phyloP scores from a whole-genome alignment of 179 eudicot species.

The Nepenthes alata region DNA sequence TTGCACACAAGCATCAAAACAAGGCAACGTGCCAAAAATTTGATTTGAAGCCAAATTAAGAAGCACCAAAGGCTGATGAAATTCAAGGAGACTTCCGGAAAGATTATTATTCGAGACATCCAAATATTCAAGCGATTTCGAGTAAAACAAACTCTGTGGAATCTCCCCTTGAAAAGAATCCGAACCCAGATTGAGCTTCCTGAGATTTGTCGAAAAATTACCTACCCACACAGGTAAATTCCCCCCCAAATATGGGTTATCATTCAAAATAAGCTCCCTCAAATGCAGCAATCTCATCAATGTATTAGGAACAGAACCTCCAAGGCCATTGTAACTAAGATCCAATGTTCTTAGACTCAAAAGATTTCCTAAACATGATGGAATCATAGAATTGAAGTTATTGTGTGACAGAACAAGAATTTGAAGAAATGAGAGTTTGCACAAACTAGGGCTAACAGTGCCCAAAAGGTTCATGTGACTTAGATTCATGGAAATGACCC shows the following conservation, averaged over 20 bases:
- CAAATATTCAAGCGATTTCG: slow-evolving; percentile 46
- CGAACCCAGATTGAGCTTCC: slow-evolving; percentile 46
- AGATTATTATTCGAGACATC: slow-evolving; percentile 60
- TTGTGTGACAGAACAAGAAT: slow-evolving; percentile 52
- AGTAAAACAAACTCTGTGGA: slow-evolving; percentile 43
- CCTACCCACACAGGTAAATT: slow-evolving; percentile 59
- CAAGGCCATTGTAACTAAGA: slow-evolving; percentile 43
- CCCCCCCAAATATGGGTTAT: slow-evolving; percentile 34
- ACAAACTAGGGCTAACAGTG: slow-evolving; percentile 35
- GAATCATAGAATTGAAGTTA: slow-evolving; percentile 36
- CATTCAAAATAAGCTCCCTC: slow-evolving; percentile 33
- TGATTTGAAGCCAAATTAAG: slow-evolving; percentile 54
- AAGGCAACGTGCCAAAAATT: slow-evolving; percentile 63
- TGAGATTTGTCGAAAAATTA: slow-evolving; percentile 39
- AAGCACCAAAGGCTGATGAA: slow-evolving; percentile 51
- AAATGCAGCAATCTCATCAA: slow-evolving; percentile 27
- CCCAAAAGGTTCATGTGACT: slow-evolving; percentile 53
- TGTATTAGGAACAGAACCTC: slow-evolving; percentile 39
- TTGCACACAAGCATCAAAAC: slow-evolving; percentile 45
- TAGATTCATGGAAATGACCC: slow-evolving; percentile 48
- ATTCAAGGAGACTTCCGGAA: slow-evolving; percentile 46
- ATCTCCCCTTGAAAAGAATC: slow-evolving; percentile 50
- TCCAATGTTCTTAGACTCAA: slow-evolving; percentile 32
- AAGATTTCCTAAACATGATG: slow-evolving; percentile 44
- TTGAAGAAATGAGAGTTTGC: slow-evolving; percentile 46